Evolutionary conservation across 345 rosid genomes (phyloP).

Genomic region (Psidium guajava): DNA sequence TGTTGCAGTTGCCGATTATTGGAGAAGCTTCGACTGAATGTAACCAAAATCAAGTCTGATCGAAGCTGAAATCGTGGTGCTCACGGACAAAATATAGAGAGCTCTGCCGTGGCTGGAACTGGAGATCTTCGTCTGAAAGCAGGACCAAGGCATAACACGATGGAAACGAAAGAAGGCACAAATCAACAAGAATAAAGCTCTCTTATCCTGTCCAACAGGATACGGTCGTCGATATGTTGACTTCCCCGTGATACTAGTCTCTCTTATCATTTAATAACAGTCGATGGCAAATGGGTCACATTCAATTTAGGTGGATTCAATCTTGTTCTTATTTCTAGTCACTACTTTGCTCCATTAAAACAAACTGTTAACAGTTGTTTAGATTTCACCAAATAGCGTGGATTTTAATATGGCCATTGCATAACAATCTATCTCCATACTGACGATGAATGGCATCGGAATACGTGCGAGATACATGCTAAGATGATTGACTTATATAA

Average conservation of each 20-base stretch:
- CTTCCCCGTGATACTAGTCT: neutral
- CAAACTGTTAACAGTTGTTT: neutral
- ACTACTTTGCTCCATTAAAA: neutral
- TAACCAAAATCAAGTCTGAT: neutral
- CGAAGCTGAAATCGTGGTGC: neutral
- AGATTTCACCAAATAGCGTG: neutral
- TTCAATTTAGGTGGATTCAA: neutral
- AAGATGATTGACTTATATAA: neutral
- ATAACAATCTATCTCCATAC: neutral
- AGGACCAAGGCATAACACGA: neutral
- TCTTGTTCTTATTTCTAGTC: neutral
- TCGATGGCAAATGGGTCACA: neutral
- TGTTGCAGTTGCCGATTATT: neutral
- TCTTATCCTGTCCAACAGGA: neutral
- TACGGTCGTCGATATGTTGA: neutral
- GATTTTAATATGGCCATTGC: neutral
- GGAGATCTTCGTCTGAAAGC: neutral
- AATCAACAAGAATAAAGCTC: neutral
- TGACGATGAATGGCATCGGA: neutral
- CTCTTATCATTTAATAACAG: too few species aligned
- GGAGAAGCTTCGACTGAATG: neutral
- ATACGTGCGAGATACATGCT: neutral
- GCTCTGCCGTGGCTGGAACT: neutral
- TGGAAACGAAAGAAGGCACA: neutral
- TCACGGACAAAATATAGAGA: neutral